Base-by-base conservation (phyloP, 2,329 filamentous ascomycete species). In the Furcasterigmium furcatum region DNA sequence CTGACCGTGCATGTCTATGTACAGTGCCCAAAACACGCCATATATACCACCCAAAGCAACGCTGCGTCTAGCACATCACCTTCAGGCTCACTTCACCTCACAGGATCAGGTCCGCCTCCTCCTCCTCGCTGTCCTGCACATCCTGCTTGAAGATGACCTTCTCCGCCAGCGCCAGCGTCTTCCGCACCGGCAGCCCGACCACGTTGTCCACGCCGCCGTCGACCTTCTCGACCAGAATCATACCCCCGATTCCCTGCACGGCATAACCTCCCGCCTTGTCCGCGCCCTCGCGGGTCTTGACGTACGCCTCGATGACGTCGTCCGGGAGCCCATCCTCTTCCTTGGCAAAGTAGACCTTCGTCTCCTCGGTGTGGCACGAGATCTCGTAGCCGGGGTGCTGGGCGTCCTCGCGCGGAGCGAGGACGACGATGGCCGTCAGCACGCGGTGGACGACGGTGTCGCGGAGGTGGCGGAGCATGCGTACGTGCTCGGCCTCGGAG, bases 181-280 rank as follows among this genome's bases (percentile, higher is more conserved):
- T 79, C 55, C 90, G 79, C 52, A 97, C 75, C 8, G 94, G 94
- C 64, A 99, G 64, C 0, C 94, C 94, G 22, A 99, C 84, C 2
- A 97, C 94, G 65, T 97, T 97, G 72, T 99, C 94, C 58, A 90
- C 88, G 45, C 82, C 84, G 10, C 94, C 94, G 52, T 96, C 88
- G 53, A 99, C 87, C 65, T 79, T 86, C 64, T 96, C 91, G 12
- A 99, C 84, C 46, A 99, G 67, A 48, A 99, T 74, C 62, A 96
- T 84, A 9, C 88, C 86, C 2, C 88, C 94, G 10, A 92, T 73
- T 0, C 92, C 94, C 67, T 99, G 94, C 44, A 99, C 80, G 2
- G 90, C 94, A 66, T 99, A 99, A 0, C 94, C 94, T 3, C 94
- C 94, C 0, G 94, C 94, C 74, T 97, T 99, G 66, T 97, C 94